A percentile compares a stretch with the other conserved stretches of the same genome.
phyloP scores from a whole-genome alignment of 805 yeast genomes.

The Isabelozyma pseudorhagii region DNA sequence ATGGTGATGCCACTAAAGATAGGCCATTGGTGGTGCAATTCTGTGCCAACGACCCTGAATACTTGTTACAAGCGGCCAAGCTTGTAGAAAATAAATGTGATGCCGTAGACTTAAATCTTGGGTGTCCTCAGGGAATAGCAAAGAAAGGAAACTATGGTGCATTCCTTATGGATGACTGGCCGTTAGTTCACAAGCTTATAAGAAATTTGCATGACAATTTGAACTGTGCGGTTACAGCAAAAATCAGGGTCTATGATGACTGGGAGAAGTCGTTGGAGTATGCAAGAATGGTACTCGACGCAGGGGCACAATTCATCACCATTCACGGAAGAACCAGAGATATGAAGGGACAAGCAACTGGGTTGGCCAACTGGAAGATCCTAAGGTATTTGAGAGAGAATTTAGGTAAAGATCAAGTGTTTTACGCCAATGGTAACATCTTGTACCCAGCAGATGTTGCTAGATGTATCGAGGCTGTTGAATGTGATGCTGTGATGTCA shows the following conservation, averaged over 20 bases:
- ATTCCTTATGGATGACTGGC: constrained; percentile 97
- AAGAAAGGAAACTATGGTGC: constrained; percentile 93
- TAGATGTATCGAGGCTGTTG: constrained; percentile 60
- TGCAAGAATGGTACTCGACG: constrained; percentile 82
- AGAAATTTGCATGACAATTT: constrained; percentile 70
- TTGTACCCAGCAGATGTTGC: constrained; percentile 80
- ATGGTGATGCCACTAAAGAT: constrained; percentile 68
- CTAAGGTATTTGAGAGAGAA: constrained; percentile 74
- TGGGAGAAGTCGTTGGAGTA: constrained; percentile 79
- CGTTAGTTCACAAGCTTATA: constrained; percentile 67
- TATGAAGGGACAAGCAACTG: constrained; percentile 96
- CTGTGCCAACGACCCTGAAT: constrained; percentile 94
- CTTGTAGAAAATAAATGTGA: constrained; percentile 81
- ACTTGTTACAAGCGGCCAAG: constrained; percentile 75
- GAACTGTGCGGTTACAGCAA: constrained; percentile 89
- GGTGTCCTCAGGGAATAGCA: constrained; percentile 99
- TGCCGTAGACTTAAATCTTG: constrained; percentile 92
- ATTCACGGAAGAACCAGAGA: constrained; percentile 96
- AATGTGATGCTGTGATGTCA: constrained; percentile 92
- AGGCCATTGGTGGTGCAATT: constrained; percentile 92
- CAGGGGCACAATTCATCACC: constrained; percentile 95
- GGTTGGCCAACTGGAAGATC: constrained; percentile 89
- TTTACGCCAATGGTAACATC: constrained; percentile 94
- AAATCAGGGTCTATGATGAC: constrained; percentile 85
- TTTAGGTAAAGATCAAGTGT: constrained; percentile 74